Base-by-base conservation (phyloP, 2,329 filamentous ascomycete genomes). In the Cytospora mali region DNA sequence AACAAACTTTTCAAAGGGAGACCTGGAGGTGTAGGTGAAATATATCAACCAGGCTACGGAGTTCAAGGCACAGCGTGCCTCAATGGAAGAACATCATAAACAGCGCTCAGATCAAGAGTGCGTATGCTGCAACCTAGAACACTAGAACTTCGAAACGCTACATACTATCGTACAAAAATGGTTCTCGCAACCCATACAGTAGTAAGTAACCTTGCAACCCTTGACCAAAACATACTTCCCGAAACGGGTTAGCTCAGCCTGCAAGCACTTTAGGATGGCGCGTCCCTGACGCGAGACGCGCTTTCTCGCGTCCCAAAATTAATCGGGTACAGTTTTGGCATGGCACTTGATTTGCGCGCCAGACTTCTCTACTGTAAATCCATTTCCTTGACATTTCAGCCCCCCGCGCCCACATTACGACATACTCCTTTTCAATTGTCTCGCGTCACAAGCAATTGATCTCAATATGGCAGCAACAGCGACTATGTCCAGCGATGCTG, bases 401-500 rank as follows among this genome's bases (percentile, higher is more conserved):
- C 55, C 59, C 49, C 35, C 57, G 28, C 52, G 28, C 52, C 31
- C 51, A 28, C 58, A 23, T 21, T 39, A 49, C 21, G 27, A 35
- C 42, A 35, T 42, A 14, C 18, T 57, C 4, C 23, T 48, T 6
- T 39, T 25, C 33, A 29, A 18, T 31, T 42, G 54, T 48, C 39
- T 21, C 39, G 29, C 28, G 54, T 29, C 29, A 55, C 13, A 48
- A 25, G 27, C 51, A 55, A 35, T 13, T 25, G 29, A 23, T 28
- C 31, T 42, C 28, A n/a, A 56, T 14, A 70, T 68, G 68, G 67
- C 66, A 25, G 56, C 69, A 52, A 58, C 67, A 64, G 83, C 84
- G 81, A 79, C 81, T 70, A 74, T 81, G 63, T 80, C 83, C 62
- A 86, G 83, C 77, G 84, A 86, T 67, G 76, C 77, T 72, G 83